A percentile compares a stretch with the other conserved stretches of the same genome.
Conservation (phyloP, 352 stramenopile species). For the Hyaloperonospora brassicae region DNA sequence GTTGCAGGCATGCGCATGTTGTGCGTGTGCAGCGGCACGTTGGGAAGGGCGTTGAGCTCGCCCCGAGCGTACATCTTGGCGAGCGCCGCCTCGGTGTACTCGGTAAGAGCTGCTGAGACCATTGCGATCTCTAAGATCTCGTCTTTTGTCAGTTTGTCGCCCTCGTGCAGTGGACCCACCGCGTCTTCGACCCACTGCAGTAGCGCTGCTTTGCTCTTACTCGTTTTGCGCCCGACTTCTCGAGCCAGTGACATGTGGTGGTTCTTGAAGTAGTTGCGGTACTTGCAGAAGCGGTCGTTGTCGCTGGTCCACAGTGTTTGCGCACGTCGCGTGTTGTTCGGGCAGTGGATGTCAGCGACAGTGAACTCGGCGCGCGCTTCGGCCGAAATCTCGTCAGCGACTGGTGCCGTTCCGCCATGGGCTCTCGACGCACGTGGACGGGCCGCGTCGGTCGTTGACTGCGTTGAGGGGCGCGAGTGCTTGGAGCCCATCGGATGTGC, state of each 20-base stretch:
- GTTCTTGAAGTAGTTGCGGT: conserved; percentile 47
- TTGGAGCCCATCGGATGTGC: conserved; percentile 25
- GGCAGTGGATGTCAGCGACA: conserved; percentile 24
- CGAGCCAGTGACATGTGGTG: conserved; percentile 36
- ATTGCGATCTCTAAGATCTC: conserved; percentile 38
- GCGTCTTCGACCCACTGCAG: conserved; percentile 25
- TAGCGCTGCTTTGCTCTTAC: conserved; percentile 29
- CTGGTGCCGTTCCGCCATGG: conserved; percentile 5
- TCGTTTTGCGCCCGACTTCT: conserved; percentile 29
- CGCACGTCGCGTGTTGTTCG: conserved; percentile 23
- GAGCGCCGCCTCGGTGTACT: conserved; percentile 25
- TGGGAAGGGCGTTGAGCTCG: conserved; percentile 28
- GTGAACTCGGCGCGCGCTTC: conserved; percentile 28
- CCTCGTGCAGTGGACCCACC: conserved; percentile 20
- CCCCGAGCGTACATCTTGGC: conserved; percentile 25
- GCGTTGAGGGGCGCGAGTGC: conserved; percentile 16
- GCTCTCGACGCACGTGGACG: background rate
- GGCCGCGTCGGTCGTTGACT: conserved; percentile 1
- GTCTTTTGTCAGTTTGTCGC: conserved; percentile 24
- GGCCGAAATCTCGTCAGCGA: conserved; percentile 14
- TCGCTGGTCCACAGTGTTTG: conserved; percentile 16
- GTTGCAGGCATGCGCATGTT: conserved; percentile 29
- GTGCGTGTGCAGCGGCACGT: conserved; percentile 32
- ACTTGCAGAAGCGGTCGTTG: conserved; percentile 34
- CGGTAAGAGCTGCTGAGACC: conserved; percentile 29